Base-by-base conservation (phyloP, 441 rosid species). In the Adansonia madagascariensis region DNA sequence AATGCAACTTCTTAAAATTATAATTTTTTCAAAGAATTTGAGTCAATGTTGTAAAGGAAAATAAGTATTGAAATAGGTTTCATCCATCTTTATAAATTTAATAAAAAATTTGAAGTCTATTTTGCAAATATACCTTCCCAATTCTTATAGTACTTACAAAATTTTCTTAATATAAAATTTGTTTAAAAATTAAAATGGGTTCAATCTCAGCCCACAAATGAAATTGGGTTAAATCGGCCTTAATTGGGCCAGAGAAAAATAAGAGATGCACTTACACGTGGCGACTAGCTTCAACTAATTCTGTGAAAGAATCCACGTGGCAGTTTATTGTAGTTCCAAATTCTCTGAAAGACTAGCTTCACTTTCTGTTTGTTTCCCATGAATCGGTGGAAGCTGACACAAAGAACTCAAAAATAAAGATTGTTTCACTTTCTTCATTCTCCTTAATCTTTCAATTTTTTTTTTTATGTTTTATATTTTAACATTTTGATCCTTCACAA, bases 351-450 rank as follows among this genome's bases (percentile, higher is more conserved):
- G 35, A 27, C 35, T 27, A 27, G 35, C 35, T 62, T 12, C 66
- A 62, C 66, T 65, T 17, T 39, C 50, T n/a, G 20, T 31, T 17
- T 65, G 71, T 65, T 65, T 65, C 71, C 71, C 4, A 41, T 41
- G 71, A 65, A 65, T 65, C 52, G 50, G 71, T 65, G 52, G 52
- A n/a, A 65, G 18, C 67, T 46, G 6, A n/a, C 12, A n/a, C 22
- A 55, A 20, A 9, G 15, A 43, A 43, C 49, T 8, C 27, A 15
- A 35, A 6, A 15, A 46, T 20, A 67, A 27, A 46, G 18, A 46
- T 43, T 41, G 3, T 41, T 65, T 17, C 14, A 39, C 27, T 43
- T 41, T 18, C 52, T 8, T 17, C 3, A 65, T 65, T n/a, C 63
- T 59, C 35, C 14, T 59, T 4, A 3, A 15, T 4, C 59, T 55